phyloP scores from a whole-genome alignment of 2,329 filamentous ascomycete genomes.

The Fonsecaea pugnacius region DNA sequence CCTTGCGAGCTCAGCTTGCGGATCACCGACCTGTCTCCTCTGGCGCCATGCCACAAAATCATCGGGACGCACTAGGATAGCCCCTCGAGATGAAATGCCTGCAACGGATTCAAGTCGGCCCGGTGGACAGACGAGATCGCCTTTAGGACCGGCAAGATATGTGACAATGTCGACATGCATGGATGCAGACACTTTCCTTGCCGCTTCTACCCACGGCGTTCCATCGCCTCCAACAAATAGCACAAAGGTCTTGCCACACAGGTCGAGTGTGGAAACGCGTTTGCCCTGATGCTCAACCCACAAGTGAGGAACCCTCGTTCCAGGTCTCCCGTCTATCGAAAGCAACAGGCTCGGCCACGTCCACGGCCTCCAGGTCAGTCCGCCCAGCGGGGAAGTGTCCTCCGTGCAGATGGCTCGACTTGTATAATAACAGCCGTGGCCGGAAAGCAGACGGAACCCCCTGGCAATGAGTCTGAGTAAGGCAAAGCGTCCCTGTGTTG shows the following conservation, averaged over 20 bases:
- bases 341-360: constrained; percentile 38
- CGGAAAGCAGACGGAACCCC: constrained; percentile 21
- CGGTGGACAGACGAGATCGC: constrained; percentile 29
- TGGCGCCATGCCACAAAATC: constrained; percentile 24
- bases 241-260: constrained; percentile 40
- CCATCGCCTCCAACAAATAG: constrained; percentile 38
- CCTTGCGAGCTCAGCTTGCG: constrained; percentile 4
- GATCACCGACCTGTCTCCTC: constrained; percentile 6
- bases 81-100: constrained; percentile 40
- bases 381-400: constrained; percentile 30
- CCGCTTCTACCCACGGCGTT: constrained; percentile 10
- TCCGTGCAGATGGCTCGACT: constrained; percentile 24
- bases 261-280: constrained; percentile 40
- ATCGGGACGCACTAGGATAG: constrained; percentile 28
- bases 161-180: neutral
- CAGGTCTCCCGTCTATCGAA: constrained; percentile 39
- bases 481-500: neutral
- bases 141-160: neutral
- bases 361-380: constrained; percentile 39
- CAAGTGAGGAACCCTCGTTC: constrained; percentile 43
- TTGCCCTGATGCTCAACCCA: constrained; percentile 38
- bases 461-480: constrained; percentile 11
- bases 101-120: constrained; percentile 36
- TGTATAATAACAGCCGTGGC: constrained; percentile 30
- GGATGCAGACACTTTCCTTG: constrained; percentile 8